Evolutionary conservation across 2,329 filamentous ascomycete species (phyloP), one percentile per base, ranked within the genome.

Genomic region (Ceratocystiopsis sp.): DNA sequence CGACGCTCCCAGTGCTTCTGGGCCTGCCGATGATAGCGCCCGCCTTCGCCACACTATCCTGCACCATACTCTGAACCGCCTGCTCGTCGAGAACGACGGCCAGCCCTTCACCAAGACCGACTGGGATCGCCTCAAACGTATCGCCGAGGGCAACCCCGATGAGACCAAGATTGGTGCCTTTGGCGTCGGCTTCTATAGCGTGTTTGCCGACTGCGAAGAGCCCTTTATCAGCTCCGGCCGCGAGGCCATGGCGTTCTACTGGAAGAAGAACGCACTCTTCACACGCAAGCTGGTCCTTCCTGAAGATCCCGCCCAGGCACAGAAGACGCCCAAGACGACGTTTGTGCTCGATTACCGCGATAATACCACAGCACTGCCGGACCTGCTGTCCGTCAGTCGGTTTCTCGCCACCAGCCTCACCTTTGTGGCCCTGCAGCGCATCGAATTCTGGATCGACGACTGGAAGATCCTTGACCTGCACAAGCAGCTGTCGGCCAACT

Each of bases 101-200:
- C 73, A 84, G 50, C 73, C 84, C 0, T 98, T 98, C 55, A 81
- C 77, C 42, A 74, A 81, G 53, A 93, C 86, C 16, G 91, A 98
- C 61, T 98, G 91, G 91, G 78, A 78, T 38, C 75, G 91, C 43
- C 59, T 98, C 50, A 96, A 96, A 67, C 78, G 89, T 48, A 98
- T 98, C 49, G 93, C 91, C n/a, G 91, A 98, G 59, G 93, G 91
- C 39, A 98, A 98, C 56, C 91, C 91, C 0, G 91, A 98, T 59
- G 91, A 98, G 63, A 96, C 87, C 39, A 98, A 98, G 67, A 98
- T 98, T 54, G 91, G 91, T 43, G 93, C 91, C 4, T 98, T 98
- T 58, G 91, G 91, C 51, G 91, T 98, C 32, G 91, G 91, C 3
- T 98, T 98, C 64, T 98, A 98, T 68, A 93, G 84, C 58, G 89